phyloP scores from a whole-genome alignment of 1,284 basidiomycete genomes.

The Puccinia novopanici region DNA sequence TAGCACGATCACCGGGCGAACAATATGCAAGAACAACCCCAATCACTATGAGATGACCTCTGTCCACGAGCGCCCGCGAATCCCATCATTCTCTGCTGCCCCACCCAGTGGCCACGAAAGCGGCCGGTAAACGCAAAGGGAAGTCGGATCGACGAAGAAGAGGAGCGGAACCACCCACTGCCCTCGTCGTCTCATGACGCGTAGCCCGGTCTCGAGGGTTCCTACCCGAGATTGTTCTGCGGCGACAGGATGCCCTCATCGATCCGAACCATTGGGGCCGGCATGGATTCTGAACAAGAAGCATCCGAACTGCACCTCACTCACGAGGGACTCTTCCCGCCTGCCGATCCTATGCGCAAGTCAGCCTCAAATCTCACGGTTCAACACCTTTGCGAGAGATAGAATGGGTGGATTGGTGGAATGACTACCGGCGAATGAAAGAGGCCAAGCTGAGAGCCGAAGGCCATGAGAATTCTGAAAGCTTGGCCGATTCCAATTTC shows the following conservation, averaged over 20 bases:
- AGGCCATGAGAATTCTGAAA: no score
- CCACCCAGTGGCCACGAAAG: neutral
- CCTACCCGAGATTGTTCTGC: neutral
- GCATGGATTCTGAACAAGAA: no score
- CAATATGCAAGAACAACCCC: no score
- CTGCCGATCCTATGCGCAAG: conserved; percentile 19
- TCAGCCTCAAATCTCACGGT: conserved; percentile 30
- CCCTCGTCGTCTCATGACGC: neutral
- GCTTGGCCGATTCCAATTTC: no score
- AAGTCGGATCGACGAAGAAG: conserved; percentile 32
- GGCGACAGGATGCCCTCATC: conserved; percentile 17
- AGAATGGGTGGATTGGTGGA: conserved; percentile 66
- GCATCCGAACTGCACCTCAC: no score
- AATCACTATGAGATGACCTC: neutral
- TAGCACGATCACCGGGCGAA: no score
- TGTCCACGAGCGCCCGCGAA: conserved; percentile 21
- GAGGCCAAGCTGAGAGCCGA: conserved; percentile 64
- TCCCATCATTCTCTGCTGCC: conserved; percentile 21
- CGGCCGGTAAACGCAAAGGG: neutral
- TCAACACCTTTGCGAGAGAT: no score
- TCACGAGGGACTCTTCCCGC: neutral
- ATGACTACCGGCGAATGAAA: conserved; percentile 65
- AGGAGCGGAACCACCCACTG: conserved; percentile 5
- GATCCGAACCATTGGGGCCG: no score
- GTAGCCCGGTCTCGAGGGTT: neutral